Evolutionary conservation across 2,329 filamentous ascomycete genomes (phyloP).

Genomic region (Penicillium fuscoglaucum): DNA sequence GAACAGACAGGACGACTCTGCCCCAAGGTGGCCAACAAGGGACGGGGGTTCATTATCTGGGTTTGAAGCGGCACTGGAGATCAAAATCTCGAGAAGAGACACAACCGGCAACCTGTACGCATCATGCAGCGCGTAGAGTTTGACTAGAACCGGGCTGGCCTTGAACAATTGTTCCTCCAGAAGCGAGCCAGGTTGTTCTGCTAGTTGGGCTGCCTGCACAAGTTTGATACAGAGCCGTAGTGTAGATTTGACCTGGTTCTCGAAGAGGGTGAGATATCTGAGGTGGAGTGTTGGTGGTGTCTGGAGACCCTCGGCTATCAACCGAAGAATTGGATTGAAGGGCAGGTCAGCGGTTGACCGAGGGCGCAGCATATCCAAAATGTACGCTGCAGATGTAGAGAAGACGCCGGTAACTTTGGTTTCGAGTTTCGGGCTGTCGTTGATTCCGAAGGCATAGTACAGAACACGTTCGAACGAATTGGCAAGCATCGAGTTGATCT

Average conservation of each 20-base stretch:
- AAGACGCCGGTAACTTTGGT: slow-evolving; percentile 63
- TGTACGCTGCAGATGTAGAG: slow-evolving; percentile 69
- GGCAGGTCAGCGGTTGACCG: slow-evolving; percentile 68
- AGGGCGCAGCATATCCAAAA: slow-evolving; percentile 75
- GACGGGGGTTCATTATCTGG: slow-evolving; percentile 78
- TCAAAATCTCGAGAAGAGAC: slow-evolving; percentile 69
- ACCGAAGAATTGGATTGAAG: slow-evolving; percentile 73
- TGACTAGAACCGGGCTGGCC: slow-evolving; percentile 71
- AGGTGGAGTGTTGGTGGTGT: slow-evolving; percentile 64
- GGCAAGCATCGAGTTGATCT: slow-evolving; percentile 68
- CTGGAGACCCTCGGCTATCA: slow-evolving; percentile 64
- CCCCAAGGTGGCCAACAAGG: slow-evolving; percentile 83
- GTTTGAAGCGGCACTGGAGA: slow-evolving; percentile 65
- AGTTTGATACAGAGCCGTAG: slow-evolving; percentile 68
- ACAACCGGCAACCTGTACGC: slow-evolving; percentile 66
- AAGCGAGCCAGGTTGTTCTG: slow-evolving; percentile 62
- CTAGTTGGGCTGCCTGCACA: slow-evolving; percentile 66
- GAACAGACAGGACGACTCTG: slow-evolving; percentile 80
- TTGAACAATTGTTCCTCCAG: slow-evolving; percentile 81
- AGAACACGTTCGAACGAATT: slow-evolving; percentile 71
- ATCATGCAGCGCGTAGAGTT: slow-evolving; percentile 71
- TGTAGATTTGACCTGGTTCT: slow-evolving; percentile 63
- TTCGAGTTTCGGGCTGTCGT: slow-evolving; percentile 54
- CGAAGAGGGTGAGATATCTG: slow-evolving; percentile 56
- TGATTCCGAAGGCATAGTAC: slow-evolving; percentile 71